phyloP scores from a whole-genome alignment of 225 moss, liverwort and hornwort species.

The Sphagnum tenellum region DNA sequence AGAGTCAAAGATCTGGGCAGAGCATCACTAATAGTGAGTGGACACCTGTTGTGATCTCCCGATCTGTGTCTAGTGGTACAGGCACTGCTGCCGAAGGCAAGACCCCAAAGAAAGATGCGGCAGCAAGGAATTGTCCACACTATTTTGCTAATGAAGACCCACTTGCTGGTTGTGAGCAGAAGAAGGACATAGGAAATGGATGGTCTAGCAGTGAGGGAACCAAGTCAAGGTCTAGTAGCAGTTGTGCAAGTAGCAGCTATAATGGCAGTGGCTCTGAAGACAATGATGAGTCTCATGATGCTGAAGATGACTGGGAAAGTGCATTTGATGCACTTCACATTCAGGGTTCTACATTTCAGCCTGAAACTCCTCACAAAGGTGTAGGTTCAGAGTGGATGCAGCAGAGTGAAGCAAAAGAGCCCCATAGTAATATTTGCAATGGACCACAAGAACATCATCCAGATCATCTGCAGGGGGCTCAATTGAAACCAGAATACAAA shows the following conservation, averaged over 20 bases:
- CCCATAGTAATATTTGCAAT: slow-evolving; percentile 40
- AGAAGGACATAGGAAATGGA: slow-evolving; percentile 21
- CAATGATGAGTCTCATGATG: slow-evolving; percentile 51
- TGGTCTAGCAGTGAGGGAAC: slow-evolving; percentile 39
- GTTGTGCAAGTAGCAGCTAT: slow-evolving; percentile 57
- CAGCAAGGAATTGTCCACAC: slow-evolving; percentile 31
- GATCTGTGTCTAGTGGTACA: too few relatives aligned
- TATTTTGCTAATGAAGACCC: slow-evolving; percentile 43
- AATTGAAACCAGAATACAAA: slow-evolving; percentile 71
- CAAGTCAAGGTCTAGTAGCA: slow-evolving; percentile 50
- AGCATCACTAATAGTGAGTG: slow-evolving; percentile 31
- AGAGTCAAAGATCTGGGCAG: slow-evolving; percentile 26
- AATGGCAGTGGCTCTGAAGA: slow-evolving; percentile 59
- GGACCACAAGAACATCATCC: slow-evolving; percentile 23
- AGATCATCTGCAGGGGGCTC: slow-evolving; percentile 30
- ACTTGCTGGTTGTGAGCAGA: slow-evolving; percentile 35
- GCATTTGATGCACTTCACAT: slow-evolving; percentile 79
- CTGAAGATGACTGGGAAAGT: slow-evolving; percentile 87
- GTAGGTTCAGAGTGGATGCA: slow-evolving; percentile 19
- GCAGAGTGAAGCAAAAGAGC: slow-evolving; percentile 32
- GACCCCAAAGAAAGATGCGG: slow-evolving; percentile 21
- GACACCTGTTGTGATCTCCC: slow-evolving; percentile 16
- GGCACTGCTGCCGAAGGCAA: slow-evolving; percentile 5
- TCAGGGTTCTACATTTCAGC: slow-evolving; percentile 40
- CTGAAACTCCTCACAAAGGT: slow-evolving; percentile 37